Conservation (phyloP, 1,284 basidiomycete species). For the Cryptococcus deneoformans region DNA sequence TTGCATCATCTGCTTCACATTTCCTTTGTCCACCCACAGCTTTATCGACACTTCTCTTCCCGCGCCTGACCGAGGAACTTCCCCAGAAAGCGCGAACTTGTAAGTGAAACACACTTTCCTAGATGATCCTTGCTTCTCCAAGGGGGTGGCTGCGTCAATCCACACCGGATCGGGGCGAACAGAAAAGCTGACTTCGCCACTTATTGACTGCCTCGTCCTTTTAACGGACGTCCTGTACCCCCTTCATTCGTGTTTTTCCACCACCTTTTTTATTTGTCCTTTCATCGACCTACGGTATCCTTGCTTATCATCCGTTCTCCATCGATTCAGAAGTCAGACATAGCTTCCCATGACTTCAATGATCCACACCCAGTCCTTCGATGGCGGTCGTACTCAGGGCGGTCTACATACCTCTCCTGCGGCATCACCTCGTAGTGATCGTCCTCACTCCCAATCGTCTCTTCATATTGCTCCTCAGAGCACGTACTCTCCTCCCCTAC, state of each 20-base stretch:
- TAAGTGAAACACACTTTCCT: slow-evolving; percentile 9
- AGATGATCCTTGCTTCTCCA: slow-evolving; percentile 1
- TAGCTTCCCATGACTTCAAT: slow-evolving; percentile 19
- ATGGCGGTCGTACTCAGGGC: slow-evolving; percentile 23
- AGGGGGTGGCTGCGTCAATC: slow-evolving; percentile 4
- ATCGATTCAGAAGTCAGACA: background rate
- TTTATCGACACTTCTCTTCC: background rate
- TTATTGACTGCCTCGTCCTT: slow-evolving; percentile 10
- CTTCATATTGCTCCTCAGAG: slow-evolving; percentile 22
- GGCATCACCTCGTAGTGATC: slow-evolving; percentile 25
- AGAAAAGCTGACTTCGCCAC: background rate
- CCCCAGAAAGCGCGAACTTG: background rate
- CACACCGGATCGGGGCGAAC: too few species aligned
- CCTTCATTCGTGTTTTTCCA: slow-evolving; percentile 17
- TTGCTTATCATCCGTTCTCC: background rate
- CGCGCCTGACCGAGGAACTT: background rate
- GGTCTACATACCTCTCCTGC: slow-evolving; percentile 24
- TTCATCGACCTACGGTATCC: slow-evolving; percentile 17
- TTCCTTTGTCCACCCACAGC: slow-evolving; percentile 25
- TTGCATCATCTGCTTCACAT: background rate
- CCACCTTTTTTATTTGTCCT: slow-evolving; percentile 20
- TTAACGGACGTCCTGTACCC: slow-evolving; percentile 19
- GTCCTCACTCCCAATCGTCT: slow-evolving; percentile 31
- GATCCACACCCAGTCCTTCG: slow-evolving; percentile 18
- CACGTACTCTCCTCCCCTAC: slow-evolving; percentile 22